Conservation (phyloP, 176 grass and related monocot genomes). For the Cenchrus fungigraminus region DNA sequence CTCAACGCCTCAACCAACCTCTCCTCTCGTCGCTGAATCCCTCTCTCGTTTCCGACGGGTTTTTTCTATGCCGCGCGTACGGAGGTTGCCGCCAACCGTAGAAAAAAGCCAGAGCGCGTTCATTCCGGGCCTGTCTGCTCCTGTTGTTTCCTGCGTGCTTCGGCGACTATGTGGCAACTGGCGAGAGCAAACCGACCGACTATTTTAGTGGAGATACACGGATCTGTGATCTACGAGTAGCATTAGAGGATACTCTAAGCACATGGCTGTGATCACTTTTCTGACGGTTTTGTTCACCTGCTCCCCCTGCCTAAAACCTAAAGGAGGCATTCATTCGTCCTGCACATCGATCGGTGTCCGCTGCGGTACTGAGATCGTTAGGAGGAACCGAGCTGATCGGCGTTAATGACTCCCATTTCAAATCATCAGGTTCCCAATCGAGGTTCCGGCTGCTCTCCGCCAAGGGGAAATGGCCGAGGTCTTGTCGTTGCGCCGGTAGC, state of each 20-base stretch:
- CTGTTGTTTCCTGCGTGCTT: slow-evolving; percentile 7
- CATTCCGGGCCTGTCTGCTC: background rate
- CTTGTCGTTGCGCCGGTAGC: background rate
- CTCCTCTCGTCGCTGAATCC: background rate
- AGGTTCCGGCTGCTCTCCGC: background rate
- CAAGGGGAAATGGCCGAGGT: background rate
- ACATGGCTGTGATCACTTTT: slow-evolving; percentile 37
- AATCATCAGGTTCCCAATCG: background rate
- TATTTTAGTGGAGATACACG: background rate
- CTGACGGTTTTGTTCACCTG: slow-evolving; percentile 25
- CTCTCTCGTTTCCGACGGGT: background rate
- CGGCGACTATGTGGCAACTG: slow-evolving; percentile 9
- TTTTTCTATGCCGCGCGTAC: slow-evolving; percentile 17
- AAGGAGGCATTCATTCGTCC: slow-evolving; percentile 32
- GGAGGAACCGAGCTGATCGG: slow-evolving; percentile 2
- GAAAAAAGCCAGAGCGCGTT: slow-evolving; percentile 1
- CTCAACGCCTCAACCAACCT: background rate
- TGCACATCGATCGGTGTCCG: slow-evolving; percentile 3
- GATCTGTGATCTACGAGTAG: background rate
- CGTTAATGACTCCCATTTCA: background rate
- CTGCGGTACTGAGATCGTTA: background rate
- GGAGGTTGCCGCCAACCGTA: background rate
- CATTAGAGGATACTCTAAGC: slow-evolving; percentile 21
- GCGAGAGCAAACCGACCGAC: background rate
- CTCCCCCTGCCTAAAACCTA: slow-evolving; percentile 20